These are phyloP conservation scores for Rhodotorula sp. DNA, from an alignment of 1,284 basidiomycete genomes.

Conservation along the genomic window DNA sequence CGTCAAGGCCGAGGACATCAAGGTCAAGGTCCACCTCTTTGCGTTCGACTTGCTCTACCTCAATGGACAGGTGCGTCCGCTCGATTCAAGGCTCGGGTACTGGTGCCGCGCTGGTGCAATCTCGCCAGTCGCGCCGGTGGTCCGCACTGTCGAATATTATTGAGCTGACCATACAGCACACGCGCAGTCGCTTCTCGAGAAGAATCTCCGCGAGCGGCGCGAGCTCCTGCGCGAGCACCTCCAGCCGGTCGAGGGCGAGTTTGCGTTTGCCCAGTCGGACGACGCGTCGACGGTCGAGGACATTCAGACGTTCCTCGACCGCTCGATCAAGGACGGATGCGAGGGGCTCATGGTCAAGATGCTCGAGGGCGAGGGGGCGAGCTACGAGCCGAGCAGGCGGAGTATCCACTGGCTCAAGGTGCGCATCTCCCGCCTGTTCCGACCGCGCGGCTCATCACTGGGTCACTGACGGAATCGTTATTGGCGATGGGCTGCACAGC, in stretches of 20 bases:
- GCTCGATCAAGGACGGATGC: constrained; percentile 95
- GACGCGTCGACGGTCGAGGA: constrained; percentile 90
- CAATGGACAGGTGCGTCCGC: constrained; percentile 77
- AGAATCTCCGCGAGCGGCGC: constrained; percentile 71
- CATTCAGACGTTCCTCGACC: constrained; percentile 91
- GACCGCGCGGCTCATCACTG: too few relatives aligned
- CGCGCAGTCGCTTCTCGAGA: constrained; percentile 54
- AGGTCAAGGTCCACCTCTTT: constrained; percentile 91
- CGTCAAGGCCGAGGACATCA: constrained; percentile 93
- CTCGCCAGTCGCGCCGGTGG: too few relatives aligned
- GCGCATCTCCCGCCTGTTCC: constrained; percentile 31
- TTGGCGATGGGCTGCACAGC: constrained; percentile 55
- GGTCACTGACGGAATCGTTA: neutral
- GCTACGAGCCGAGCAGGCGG: constrained; percentile 90
- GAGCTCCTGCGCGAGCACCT: constrained; percentile 78
- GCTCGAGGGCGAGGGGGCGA: constrained; percentile 85
- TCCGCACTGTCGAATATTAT: too few relatives aligned
- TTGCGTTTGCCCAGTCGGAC: constrained; percentile 86
- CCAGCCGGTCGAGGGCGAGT: constrained; percentile 79
- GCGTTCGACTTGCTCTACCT: constrained; percentile 93
- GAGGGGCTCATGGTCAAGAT: constrained; percentile 99
- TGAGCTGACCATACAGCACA: constrained; percentile 22
- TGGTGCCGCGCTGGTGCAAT: too few relatives aligned
- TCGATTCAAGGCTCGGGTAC: neutral
- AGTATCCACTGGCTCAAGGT: constrained; percentile 99